Conservation (phyloP, 2,329 filamentous ascomycete species). For the Sphaerostilbella broomeana region DNA sequence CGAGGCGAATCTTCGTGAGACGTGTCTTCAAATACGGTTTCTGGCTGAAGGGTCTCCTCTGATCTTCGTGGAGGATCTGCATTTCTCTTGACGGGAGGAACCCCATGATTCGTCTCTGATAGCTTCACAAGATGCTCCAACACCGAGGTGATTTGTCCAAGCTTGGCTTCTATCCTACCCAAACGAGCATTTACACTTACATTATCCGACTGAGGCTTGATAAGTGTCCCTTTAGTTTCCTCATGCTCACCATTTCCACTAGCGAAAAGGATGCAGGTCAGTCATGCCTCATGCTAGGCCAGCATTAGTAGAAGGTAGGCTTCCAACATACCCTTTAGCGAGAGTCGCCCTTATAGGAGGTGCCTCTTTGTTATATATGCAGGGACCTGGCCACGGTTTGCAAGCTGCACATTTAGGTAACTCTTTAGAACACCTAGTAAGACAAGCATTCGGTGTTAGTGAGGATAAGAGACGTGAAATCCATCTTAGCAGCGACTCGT, state of each 20-base stretch:
- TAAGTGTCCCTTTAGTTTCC: background rate
- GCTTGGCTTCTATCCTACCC: background rate
- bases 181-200: background rate
- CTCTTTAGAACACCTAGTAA: background rate
- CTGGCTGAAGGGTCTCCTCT: background rate
- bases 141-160: slow-evolving; percentile 1
- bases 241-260: background rate
- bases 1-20: background rate
- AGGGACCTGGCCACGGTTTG: background rate
- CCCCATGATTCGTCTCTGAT: background rate
- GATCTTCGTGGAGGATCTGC: background rate
- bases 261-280: background rate
- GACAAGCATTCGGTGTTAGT: background rate
- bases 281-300: background rate
- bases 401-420: background rate
- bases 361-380: background rate
- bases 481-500: too few relatives aligned
- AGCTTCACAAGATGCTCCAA: background rate
- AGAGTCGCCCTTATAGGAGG: background rate
- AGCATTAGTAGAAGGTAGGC: background rate
- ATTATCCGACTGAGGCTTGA: background rate
- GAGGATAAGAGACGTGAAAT: background rate
- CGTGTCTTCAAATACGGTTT: too few relatives aligned
- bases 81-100: background rate
- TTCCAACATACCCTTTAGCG: background rate